Evolutionary conservation across 2,329 filamentous ascomycete species (phyloP).

Genomic region (Aaosphaeria arxii): DNA sequence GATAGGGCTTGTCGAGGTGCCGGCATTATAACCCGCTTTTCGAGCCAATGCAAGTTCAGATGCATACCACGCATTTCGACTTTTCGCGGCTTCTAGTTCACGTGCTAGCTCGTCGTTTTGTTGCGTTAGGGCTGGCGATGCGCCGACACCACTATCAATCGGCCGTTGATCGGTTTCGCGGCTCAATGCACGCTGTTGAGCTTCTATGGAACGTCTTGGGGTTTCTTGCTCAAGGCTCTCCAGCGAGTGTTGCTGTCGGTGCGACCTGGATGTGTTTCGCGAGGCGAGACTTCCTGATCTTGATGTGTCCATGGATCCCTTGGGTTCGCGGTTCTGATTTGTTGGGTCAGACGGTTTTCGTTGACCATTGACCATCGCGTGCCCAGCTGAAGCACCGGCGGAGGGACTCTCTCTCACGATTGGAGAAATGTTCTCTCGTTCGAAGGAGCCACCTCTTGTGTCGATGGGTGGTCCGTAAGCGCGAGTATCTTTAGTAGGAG

Average conservation of each 20-base stretch:
- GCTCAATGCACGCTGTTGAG: conserved; percentile 25
- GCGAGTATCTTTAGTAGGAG: conserved; percentile 50
- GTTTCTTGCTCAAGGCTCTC: conserved; percentile 56
- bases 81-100: conserved; percentile 81
- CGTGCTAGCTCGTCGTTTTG: conserved; percentile 75
- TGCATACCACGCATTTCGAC: conserved; percentile 93
- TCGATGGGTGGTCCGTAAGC: conserved; percentile 42
- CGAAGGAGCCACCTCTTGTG: conserved; percentile 42
- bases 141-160: conserved; percentile 60
- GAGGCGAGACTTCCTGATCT: conserved; percentile 32
- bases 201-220: conserved; percentile 30
- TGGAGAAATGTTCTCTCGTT: conserved; percentile 47
- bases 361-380: conserved; percentile 8
- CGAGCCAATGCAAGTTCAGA: conserved; percentile 90
- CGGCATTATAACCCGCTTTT: conserved; percentile 82
- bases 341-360: conserved; percentile 30
- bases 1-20: conserved; percentile 64
- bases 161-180: conserved; percentile 40
- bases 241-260: conserved; percentile 60
- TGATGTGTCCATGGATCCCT: conserved; percentile 35
- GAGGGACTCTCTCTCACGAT: conserved; percentile 41
- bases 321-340: conserved; percentile 18
- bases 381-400: conserved; percentile 6
- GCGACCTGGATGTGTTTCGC: conserved; percentile 36
- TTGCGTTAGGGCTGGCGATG: conserved; percentile 57